Evolutionary conservation across 2,329 filamentous ascomycete species (phyloP).

Genomic region (Clarireedia homoeocarpa): DNA sequence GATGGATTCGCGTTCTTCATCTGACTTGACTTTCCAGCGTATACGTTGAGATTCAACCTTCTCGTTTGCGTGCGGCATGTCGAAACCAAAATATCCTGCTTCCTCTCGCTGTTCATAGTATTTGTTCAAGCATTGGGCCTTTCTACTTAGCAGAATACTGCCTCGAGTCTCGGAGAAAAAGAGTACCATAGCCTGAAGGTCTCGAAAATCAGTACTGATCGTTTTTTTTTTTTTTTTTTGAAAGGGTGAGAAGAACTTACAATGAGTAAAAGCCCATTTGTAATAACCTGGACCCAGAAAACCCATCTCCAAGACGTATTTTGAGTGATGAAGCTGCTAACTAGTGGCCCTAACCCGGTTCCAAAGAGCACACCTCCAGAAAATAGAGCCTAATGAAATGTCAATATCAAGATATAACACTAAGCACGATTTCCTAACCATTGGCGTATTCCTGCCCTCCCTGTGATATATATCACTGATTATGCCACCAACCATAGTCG

Average conservation of each 20-base stretch:
- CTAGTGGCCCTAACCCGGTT: conserved; percentile 69
- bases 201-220: neutral
- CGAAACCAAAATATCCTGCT: conserved; percentile 41
- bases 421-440: conserved; percentile 41
- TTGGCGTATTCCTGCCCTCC: conserved; percentile 74
- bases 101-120: conserved; percentile 72
- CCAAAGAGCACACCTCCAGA: conserved; percentile 71
- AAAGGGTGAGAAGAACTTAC: neutral
- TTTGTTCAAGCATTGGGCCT: conserved; percentile 63
- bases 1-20: conserved; percentile 67
- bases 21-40: conserved; percentile 71
- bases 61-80: conserved; percentile 31
- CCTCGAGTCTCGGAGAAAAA: conserved; percentile 79
- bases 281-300: conserved; percentile 78
- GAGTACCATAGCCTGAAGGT: conserved; percentile 43
- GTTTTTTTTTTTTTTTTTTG: no score
- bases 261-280: conserved; percentile 53
- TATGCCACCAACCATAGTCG: conserved; percentile 87
- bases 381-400: conserved; percentile 48
- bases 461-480: conserved; percentile 80
- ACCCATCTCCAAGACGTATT: conserved; percentile 73
- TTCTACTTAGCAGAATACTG: conserved; percentile 68
- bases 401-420: neutral
- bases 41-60: conserved; percentile 44
- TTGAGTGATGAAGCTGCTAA: conserved; percentile 61